A percentile compares a stretch with the other conserved stretches of the same genome.
These are phyloP conservation scores for Ophiocordyceps camponoti-floridani DNA, from an alignment of 2,329 filamentous ascomycete genomes.

Conservation along the genomic window DNA sequence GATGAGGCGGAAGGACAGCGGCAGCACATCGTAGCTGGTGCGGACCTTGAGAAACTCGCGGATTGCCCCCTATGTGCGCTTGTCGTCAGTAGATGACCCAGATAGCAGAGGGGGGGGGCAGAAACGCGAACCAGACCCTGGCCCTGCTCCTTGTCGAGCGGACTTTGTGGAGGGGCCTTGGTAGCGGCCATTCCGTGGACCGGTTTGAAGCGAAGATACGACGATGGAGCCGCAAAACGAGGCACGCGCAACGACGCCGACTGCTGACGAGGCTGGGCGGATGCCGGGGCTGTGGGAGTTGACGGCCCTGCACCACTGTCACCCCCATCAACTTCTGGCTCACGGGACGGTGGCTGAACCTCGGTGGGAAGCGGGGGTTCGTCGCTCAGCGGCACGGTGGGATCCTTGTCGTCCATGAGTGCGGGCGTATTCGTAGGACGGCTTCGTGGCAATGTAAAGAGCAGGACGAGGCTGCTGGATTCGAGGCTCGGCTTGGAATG, in stretches of 20 bases:
- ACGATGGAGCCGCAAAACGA: slow-evolving; percentile 41
- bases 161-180: slow-evolving; percentile 27
- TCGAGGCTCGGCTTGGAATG: too few species aligned
- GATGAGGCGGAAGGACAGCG: slow-evolving; percentile 88
- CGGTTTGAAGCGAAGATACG: slow-evolving; percentile 30
- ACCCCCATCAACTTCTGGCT: slow-evolving; percentile 2
- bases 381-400: slow-evolving; percentile 1
- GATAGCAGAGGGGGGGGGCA: slow-evolving; percentile 1
- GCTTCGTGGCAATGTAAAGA: neutral
- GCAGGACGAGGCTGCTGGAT: neutral
- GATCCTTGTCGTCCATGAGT: slow-evolving; percentile 5
- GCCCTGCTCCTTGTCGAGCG: slow-evolving; percentile 58
- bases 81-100: neutral
- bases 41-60: slow-evolving; percentile 91
- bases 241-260: slow-evolving; percentile 17
- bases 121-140: slow-evolving; percentile 47
- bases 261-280: slow-evolving; percentile 1
- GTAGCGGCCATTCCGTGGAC: slow-evolving; percentile 10
- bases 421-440: neutral
- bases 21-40: slow-evolving; percentile 94
- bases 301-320: neutral
- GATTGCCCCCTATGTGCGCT: slow-evolving; percentile 52
- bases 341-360: slow-evolving; percentile 4
- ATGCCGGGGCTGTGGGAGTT: neutral
- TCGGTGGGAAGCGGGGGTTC: slow-evolving; percentile 5